A percentile compares a stretch with the other conserved stretches of the same genome.
Evolutionary conservation across 2,329 filamentous ascomycete genomes (phyloP).

Genomic region (Sporothrix variecibatus): DNA sequence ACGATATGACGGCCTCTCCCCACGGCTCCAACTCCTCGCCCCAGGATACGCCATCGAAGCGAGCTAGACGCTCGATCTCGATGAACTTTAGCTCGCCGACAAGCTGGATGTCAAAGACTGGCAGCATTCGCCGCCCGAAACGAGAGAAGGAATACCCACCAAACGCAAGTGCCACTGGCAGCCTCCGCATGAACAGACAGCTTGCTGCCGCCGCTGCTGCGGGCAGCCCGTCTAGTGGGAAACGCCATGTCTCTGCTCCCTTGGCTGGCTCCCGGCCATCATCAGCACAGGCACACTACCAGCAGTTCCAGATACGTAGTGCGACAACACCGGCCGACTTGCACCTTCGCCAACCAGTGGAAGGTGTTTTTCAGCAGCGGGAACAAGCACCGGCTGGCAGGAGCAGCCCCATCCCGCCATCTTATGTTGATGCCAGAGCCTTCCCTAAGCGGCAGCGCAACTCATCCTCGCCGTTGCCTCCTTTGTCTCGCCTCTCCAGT

Average conservation of each 20-base stretch:
- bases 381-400: background rate
- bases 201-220: constrained; percentile 35
- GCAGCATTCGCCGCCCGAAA: constrained; percentile 60
- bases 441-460: constrained; percentile 44
- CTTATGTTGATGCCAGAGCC: constrained; percentile 16
- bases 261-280: constrained; percentile 30
- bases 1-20: background rate
- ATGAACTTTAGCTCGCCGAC: constrained; percentile 60
- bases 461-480: constrained; percentile 58
- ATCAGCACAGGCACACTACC: constrained; percentile 13
- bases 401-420: constrained; percentile 22
- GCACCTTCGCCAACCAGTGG: constrained; percentile 33
- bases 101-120: constrained; percentile 58
- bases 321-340: constrained; percentile 51
- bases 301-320: constrained; percentile 29
- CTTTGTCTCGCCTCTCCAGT: constrained; percentile 55
- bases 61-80: constrained; percentile 56
- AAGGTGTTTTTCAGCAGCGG: constrained; percentile 33
- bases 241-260: constrained; percentile 58
- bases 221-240: constrained; percentile 38
- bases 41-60: constrained; percentile 48
- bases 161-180: background rate
- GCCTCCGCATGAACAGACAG: constrained; percentile 12
- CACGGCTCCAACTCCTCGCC: constrained; percentile 30
- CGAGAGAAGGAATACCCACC: constrained; percentile 40